These are phyloP conservation scores for Leucocoprinus leucothites DNA, from an alignment of 768 basidiomycete genomes.

Conservation along the genomic window DNA sequence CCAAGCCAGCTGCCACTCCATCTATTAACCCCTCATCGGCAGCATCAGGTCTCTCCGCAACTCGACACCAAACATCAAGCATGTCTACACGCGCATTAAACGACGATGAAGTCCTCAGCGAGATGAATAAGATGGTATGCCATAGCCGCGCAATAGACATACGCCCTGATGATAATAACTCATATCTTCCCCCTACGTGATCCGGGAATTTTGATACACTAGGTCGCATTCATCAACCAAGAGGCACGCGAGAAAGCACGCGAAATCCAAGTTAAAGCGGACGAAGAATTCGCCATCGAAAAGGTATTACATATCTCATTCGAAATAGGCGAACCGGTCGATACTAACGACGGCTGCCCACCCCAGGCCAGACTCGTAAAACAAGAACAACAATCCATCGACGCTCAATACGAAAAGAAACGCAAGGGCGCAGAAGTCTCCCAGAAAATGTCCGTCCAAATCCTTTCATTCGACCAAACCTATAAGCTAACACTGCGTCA, in stretches of 20 bases:
- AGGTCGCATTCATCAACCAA: conserved; percentile 99
- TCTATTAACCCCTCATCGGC: not conserved
- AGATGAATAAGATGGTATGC: conserved; percentile 98
- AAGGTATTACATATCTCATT: no score
- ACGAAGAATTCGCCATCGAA: conserved; percentile 99
- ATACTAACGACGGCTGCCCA: no score
- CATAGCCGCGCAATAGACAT: not conserved
- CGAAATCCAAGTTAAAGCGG: conserved; percentile 95
- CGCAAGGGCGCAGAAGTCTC: conserved; percentile 89
- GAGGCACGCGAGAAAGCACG: conserved; percentile 97
- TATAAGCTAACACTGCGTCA: conserved; percentile 6
- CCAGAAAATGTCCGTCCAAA: conserved; percentile 83
- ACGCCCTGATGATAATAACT: not conserved
- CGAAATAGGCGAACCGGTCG: no score
- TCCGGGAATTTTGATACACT: not conserved
- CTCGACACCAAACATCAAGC: conserved; percentile 14
- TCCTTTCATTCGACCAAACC: not conserved
- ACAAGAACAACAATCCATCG: conserved; percentile 93
- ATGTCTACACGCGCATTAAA: conserved; percentile 82
- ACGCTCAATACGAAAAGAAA: conserved; percentile 94
- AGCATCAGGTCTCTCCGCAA: not conserved
- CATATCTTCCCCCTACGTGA: not conserved
- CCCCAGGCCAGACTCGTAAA: conserved; percentile 92
- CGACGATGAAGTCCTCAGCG: conserved; percentile 92
- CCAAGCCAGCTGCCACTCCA: not conserved